Evolutionary conservation across 177 flowering plant species (phyloP), one percentile per base, ranked within the genome.

Genomic region (Vitis hybrid): DNA sequence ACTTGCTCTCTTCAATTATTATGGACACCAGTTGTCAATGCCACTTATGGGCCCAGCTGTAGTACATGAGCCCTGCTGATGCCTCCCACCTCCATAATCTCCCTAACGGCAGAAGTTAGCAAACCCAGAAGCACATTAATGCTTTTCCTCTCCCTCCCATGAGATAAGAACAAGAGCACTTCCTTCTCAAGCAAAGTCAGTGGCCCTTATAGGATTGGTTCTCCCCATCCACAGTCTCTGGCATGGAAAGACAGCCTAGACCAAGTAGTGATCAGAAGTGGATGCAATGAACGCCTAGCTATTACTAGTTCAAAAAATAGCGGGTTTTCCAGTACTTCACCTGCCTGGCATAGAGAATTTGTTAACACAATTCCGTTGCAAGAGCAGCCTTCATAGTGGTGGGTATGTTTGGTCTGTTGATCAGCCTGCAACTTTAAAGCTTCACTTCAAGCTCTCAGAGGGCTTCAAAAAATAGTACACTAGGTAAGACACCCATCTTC

Each of bases 261-360:
- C 92, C 90, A 90, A 50, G 90, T 83, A 2, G 91, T 88, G 64
- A 87, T 84, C 70, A 87, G 59, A n/a, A 90, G 87, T 90, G 32
- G 32, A 30, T 30, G 32, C 32, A 30, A 30, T 30, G 32, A 30
- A 30, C 32, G 32, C 32, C 32, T 30, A 30, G 32, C 32, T 30
- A 30, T 30, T 30, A 30, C 32, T 30, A 30, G 32, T 30, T 30
- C 5, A 30, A 4, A 30, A 30, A 30, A 30, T 40, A 40, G 48
- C 7, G 48, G 48, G 8, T 40, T 40, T 40, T 40, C 48, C 32
- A 4, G 48, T 40, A 40, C 48, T 40, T 40, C 48, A 40, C 48
- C 48, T 40, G 48, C 48, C 48, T 40, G 48, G 48, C 0, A 40
- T 40, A 40, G 48, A 40, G 7, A 40, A 40, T 40, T 40, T 8